Evolutionary conservation across 2,329 filamentous ascomycete species (phyloP), one percentile per base, ranked within the genome.

Genomic region (Trichoderma atroviride): DNA sequence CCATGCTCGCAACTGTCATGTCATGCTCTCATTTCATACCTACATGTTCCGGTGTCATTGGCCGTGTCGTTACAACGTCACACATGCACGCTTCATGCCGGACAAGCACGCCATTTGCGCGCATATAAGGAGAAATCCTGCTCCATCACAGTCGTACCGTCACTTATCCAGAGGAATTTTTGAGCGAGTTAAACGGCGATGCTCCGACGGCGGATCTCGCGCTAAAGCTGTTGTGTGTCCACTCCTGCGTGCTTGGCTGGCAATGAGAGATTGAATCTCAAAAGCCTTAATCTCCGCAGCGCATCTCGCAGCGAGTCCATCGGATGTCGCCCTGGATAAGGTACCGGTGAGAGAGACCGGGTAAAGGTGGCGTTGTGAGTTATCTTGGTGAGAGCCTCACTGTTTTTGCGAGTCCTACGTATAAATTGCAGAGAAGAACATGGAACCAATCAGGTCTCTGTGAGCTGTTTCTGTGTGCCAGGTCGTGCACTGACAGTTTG

Each of bases 131-230:
- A 29, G 29, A 58, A 58, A 58, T 9, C 55, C 55, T 37, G 55
- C 31, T 58, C 11, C 19, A 33, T 31, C 55, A 57, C 16, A 37
- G 55, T 37, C 33, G n/a, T 4, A 37, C 55, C 14, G 47, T 9
- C 14, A 43, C 40, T 9, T 9, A 19, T 29, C 50, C 22, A 29
- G 22, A 50, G n/a, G 11, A 22, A 5, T 22, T 24, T 22, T 24
- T 11, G 29, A 10, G 29, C 29, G 4, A 4, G 16, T 29, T n/a
- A 5, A 13, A 35, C 27, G 3, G 57, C 57, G 57, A 59, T 59
- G 35, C 57, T 59, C 57, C 57, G 57, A 59, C 57, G 35, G 16
- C 57, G 33, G 35, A 37, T 43, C 35, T 50, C 57, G 57, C 57
- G 31, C 57, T 59, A 59, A 13, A 43, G 22, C 40, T 43, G 40